Conservation (phyloP, 257 asterid species). For the Solanum medicagineum region DNA sequence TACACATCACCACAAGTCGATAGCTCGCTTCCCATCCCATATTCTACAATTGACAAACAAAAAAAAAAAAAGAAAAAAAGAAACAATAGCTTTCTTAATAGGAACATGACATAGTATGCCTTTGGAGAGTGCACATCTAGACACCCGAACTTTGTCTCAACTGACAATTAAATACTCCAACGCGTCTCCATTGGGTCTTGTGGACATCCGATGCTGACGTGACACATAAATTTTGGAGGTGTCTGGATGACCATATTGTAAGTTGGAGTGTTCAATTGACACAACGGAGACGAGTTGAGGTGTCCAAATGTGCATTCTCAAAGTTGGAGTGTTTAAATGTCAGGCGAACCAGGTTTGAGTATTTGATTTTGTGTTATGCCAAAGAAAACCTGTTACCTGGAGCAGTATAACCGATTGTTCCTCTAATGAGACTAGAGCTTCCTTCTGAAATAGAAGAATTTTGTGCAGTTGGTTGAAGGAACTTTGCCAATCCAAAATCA, state of each 20-base stretch:
- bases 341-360: neutral
- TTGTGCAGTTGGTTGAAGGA: constrained; percentile 2
- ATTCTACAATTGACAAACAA: constrained; percentile 6
- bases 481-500: constrained; percentile 21
- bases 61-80: too few relatives aligned
- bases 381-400: constrained; percentile 10
- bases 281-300: too few relatives aligned
- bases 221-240: too few relatives aligned
- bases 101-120: neutral
- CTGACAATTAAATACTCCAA: too few relatives aligned
- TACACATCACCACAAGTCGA: constrained; percentile 25
- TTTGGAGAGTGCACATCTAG: neutral
- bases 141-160: too few relatives aligned
- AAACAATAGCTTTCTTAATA: neutral
- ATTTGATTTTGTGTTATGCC: neutral
- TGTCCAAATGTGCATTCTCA: too few relatives aligned
- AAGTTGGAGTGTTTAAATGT: too few relatives aligned
- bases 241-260: too few relatives aligned
- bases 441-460: neutral
- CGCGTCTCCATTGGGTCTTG: too few relatives aligned
- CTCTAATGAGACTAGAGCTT: constrained; percentile 8
- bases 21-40: constrained; percentile 14
- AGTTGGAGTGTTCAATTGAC: too few relatives aligned
- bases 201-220: too few relatives aligned
- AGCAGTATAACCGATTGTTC: constrained; percentile 21